Base-by-base conservation (phyloP, 2,329 filamentous ascomycete genomes). In the Mycosphaerella sp. region DNA sequence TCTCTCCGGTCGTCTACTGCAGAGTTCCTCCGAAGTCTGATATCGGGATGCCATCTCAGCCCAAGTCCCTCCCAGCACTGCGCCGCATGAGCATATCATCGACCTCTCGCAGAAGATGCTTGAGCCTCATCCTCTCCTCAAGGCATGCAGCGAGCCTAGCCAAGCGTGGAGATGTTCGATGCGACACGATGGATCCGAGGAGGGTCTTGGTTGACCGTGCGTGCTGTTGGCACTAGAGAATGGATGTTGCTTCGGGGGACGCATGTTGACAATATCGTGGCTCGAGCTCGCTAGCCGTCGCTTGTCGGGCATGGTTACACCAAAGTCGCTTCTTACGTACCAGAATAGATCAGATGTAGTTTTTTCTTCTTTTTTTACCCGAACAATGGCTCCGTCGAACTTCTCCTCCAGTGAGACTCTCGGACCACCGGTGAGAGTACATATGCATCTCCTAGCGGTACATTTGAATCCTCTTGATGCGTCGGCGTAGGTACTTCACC, bases 201-300 rank as follows among this genome's bases (percentile, higher is more conserved):
- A n/a, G 34, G 12, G 4, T 36, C 34, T 36, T 4, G 34, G 34
- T 36, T 4, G 34, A 36, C 10, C 34, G 34, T 26, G 26, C 26
- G 26, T 36, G 9, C 34, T 36, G 34, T 8, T 10, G 4, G 34
- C 34, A 36, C 34, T 36, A 36, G 34, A 10, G 9, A 36, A n/a
- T 9, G 3, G 3, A 36, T 2, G 34, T 36, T 36, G 34, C 34
- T n/a, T 4, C 38, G 38, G 29, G 34, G 36, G 6, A 17, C 14
- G 46, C 46, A 48, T 23, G 40, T 23, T 14, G 23, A 9, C 39
- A 38, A 38, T 29, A 26, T 14, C 39, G 29, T 50, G 48, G 39
- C 39, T 50, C 48, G 48, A 45, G 39, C 39, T 50, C 48, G 48
- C 36, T 31, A 51, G 45, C 38, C 9, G 41, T 39, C 41, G 29